Base-by-base conservation (phyloP, 2,329 filamentous ascomycete genomes). In the Phaeoacremonium minimum region DNA sequence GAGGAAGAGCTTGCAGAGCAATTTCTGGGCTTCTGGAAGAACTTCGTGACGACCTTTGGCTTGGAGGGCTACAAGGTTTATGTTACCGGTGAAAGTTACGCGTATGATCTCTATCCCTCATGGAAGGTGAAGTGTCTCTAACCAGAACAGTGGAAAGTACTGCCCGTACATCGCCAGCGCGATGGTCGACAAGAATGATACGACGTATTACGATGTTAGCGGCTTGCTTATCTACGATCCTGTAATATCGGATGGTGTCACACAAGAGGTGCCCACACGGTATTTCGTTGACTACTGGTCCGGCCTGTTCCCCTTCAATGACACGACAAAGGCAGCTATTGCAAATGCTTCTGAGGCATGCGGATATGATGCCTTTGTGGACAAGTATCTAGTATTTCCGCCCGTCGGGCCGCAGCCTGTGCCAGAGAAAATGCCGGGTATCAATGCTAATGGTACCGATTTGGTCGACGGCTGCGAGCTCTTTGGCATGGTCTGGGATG, bases 11-110 rank as follows among this genome's bases (percentile, higher is more conserved):
- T 81, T 6, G 80, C 82, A 0, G 58, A 63, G 14, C 73, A 88
- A 41, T 85, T 88, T 52, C 65, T 84, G 8, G 81, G 82, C 32
- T 89, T 87, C 61, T 87, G 78, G 69, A 77, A 80, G 58, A 85
- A 85, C 58, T 87, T 86, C 44, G 61, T 85, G 33, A 66, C 83
- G 15, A 77, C 77, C 0, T 87, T 86, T 45, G 66, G 60, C 9
- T 64, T 85, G 47, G 67, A 81, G 14, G 69, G 71, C 13, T 74
- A 71, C 42, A 83, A 82, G 41, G 69, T 86, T 7, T 88, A 81
- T 55, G 71, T 89, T 37, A 73, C 80, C 0, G 85, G 83, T 11
- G 83, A 85, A 53, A 77, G 70, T 2, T 85, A 81, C 48, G 82
- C 73, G 22, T 26, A 26, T 9, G 22, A 9, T 26, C 22, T 26